A percentile compares a stretch with the other conserved stretches of the same genome.
These are phyloP conservation scores for Crithidia expoeki DNA, from an alignment of 208 protist species.

Conservation along the genomic window DNA sequence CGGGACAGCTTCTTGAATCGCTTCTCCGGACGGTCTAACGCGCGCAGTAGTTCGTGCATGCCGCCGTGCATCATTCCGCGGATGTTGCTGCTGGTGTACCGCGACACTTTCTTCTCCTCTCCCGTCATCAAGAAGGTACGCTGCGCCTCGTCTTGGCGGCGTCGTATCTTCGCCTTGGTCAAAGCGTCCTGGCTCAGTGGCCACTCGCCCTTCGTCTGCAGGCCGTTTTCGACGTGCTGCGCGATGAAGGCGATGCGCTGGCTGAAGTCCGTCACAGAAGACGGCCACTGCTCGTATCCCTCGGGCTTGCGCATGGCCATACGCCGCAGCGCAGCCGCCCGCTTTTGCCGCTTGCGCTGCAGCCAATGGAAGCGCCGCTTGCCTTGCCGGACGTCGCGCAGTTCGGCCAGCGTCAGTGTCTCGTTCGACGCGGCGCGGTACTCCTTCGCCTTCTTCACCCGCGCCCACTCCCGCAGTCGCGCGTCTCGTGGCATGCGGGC, in stretches of 20 bases:
- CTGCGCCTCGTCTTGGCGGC: constrained; percentile 59
- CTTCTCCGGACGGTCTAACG: constrained; percentile 56
- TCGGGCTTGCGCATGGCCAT: constrained; percentile 84
- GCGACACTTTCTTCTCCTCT: constrained; percentile 53
- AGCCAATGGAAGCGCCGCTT: constrained; percentile 88
- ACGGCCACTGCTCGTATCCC: constrained; percentile 73
- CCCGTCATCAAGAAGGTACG: constrained; percentile 65
- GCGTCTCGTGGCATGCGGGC: constrained; percentile 70
- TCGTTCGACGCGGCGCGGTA: constrained; percentile 74
- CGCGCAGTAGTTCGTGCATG: constrained; percentile 57
- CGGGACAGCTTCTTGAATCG: constrained; percentile 80
- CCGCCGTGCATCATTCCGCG: constrained; percentile 27
- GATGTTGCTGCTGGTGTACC: neutral
- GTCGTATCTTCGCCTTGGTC: constrained; percentile 52
- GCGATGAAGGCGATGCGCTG: constrained; percentile 86
- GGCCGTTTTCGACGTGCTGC: constrained; percentile 86
- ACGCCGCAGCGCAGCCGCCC: constrained; percentile 59
- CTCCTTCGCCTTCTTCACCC: constrained; percentile 75
- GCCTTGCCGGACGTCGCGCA: constrained; percentile 77
- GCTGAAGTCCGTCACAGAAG: constrained; percentile 75
- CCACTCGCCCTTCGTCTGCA: constrained; percentile 83
- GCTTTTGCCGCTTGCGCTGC: constrained; percentile 77
- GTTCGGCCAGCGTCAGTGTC: constrained; percentile 72
- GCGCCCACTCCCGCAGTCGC: constrained; percentile 73
- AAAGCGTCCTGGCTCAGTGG: constrained; percentile 71